A percentile compares a stretch with the other conserved stretches of the same genome.
Evolutionary conservation across 768 basidiomycete species (phyloP).

Genomic region (Leucosporidium scottii): DNA sequence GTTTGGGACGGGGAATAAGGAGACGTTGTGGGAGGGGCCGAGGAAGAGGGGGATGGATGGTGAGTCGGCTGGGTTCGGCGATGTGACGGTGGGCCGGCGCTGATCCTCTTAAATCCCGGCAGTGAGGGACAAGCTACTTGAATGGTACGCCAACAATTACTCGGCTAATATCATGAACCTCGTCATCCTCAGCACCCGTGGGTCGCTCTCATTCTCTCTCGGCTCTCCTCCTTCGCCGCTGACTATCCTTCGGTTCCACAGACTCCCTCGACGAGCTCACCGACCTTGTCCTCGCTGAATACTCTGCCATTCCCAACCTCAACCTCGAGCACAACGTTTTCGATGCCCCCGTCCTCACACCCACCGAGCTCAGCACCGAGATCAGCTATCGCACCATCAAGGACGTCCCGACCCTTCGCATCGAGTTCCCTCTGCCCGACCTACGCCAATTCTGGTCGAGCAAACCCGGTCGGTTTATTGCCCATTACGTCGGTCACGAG

Average conservation of each 20-base stretch:
- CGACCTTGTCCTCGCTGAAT: conserved; percentile 25
- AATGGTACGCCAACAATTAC: conserved; percentile 44
- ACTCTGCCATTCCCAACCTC: conserved; percentile 30
- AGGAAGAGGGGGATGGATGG: conserved; percentile 38
- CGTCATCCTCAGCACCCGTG: conserved; percentile 37
- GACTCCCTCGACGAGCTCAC: conserved; percentile 34
- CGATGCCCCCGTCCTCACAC: conserved; percentile 15
- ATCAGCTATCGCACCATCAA: conserved; percentile 43
- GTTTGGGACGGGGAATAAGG: conserved; percentile 45
- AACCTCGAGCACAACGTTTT: conserved; percentile 8
- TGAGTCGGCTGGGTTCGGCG: no score
- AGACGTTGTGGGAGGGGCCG: conserved; percentile 42
- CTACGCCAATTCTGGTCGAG: neutral
- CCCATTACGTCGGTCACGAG: conserved; percentile 64
- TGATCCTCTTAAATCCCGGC: conserved; percentile 36
- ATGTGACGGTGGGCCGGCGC: no score
- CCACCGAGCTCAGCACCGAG: conserved; percentile 29
- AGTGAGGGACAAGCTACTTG: conserved; percentile 33
- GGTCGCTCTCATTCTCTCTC: neutral
- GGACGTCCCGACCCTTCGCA: conserved; percentile 42
- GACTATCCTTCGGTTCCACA: neutral
- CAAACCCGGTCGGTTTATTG: conserved; percentile 67
- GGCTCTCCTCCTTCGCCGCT: neutral
- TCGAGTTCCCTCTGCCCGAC: conserved; percentile 38
- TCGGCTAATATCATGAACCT: conserved; percentile 45